These are phyloP conservation scores for Aspergillus hiratsukae DNA, from an alignment of 2,329 filamentous ascomycete species.

Conservation along the genomic window DNA sequence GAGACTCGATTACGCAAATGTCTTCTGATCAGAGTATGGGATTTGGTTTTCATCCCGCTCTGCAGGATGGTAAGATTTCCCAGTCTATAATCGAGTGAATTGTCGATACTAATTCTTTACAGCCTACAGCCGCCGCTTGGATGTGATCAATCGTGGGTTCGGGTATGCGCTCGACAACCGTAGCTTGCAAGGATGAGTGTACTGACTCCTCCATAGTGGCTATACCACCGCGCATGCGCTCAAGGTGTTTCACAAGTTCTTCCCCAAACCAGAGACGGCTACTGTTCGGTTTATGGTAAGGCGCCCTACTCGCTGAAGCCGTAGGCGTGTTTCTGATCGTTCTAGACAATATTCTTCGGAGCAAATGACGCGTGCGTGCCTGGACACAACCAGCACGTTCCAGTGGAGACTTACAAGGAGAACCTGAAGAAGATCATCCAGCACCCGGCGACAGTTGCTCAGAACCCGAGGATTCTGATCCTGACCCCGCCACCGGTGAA, in stretches of 20 bases:
- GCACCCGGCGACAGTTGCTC: conserved; percentile 64
- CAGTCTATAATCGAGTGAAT: background rate
- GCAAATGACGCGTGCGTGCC: conserved; percentile 82
- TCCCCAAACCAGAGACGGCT: conserved; percentile 60
- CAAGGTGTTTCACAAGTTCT: conserved; percentile 62
- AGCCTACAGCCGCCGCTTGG: conserved; percentile 73
- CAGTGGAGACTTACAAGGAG: conserved; percentile 67
- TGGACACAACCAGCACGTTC: conserved; percentile 68
- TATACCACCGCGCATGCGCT: conserved; percentile 78
- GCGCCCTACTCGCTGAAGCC: conserved; percentile 3
- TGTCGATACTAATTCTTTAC: conserved; percentile 8
- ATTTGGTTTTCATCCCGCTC: conserved; percentile 68
- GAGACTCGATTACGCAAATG: conserved; percentile 80
- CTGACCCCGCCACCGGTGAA: conserved; percentile 76
- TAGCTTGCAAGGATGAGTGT: conserved; percentile 1
- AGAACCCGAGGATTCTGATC: conserved; percentile 71
- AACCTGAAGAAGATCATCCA: conserved; percentile 69
- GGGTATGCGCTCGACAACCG: conserved; percentile 40
- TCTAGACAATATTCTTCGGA: conserved; percentile 72
- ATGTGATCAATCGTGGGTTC: conserved; percentile 84
- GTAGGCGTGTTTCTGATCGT: background rate
- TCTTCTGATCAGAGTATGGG: conserved; percentile 59
- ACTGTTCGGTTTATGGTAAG: conserved; percentile 42
- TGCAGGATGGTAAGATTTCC: conserved; percentile 60
- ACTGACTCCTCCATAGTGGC: conserved; percentile 47